A percentile compares a stretch with the other conserved stretches of the same genome.
phyloP scores from a whole-genome alignment of 2,329 filamentous ascomycete genomes.

The Diaporthe sp. region DNA sequence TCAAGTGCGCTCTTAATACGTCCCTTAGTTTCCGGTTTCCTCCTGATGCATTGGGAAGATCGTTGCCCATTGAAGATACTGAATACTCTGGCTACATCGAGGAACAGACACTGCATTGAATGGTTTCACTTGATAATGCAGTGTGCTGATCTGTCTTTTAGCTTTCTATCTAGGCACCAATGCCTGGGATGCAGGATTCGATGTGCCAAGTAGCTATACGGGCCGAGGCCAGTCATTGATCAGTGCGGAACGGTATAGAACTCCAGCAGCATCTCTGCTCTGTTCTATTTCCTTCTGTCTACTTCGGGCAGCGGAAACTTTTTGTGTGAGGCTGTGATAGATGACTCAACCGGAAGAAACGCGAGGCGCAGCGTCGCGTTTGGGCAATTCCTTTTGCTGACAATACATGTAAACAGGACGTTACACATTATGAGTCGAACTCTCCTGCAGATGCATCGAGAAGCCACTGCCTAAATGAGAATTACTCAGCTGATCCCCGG shows the following conservation, averaged over 20 bases:
- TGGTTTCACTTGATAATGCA: not conserved
- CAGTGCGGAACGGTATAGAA: not conserved
- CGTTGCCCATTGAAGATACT: not conserved
- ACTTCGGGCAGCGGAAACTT: not conserved
- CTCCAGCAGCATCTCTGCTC: not conserved
- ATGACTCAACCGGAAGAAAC: not conserved
- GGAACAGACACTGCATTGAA: not conserved
- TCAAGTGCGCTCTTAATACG: not conserved
- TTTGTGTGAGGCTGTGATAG: not conserved
- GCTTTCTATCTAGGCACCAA: not conserved
- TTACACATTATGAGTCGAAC: constrained; percentile 4
- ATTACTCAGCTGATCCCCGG: not conserved
- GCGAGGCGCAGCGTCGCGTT: not conserved
- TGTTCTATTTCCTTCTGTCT: too few relatives aligned
- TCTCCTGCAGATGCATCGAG: not conserved
- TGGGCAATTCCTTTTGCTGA: not conserved
- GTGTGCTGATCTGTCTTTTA: not conserved
- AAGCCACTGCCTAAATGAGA: not conserved
- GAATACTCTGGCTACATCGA: not conserved
- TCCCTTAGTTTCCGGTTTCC: not conserved
- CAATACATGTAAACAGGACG: not conserved
- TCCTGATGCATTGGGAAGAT: not conserved
- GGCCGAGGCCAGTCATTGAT: not conserved
- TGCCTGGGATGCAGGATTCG: not conserved
- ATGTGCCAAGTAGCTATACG: too few relatives aligned